A percentile compares a stretch with the other conserved stretches of the same genome.
Conservation (phyloP, 192 early-diverging fungal species). For the Coemansia sp. region DNA sequence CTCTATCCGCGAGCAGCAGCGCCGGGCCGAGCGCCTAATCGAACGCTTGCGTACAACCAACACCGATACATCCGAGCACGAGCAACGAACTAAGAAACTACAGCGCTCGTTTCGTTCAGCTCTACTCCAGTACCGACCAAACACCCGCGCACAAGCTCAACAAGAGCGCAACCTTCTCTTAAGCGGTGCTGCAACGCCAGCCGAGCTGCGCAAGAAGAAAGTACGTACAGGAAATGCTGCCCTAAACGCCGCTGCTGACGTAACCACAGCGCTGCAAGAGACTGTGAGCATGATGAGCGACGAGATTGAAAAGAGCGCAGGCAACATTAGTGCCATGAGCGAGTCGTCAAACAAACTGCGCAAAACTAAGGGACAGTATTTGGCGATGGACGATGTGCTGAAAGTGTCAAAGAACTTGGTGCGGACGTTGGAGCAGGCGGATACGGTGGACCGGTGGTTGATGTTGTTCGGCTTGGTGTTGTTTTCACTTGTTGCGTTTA, state of each 20-base stretch:
- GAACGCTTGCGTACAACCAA: slow-evolving; percentile 16
- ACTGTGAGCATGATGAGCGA: slow-evolving; percentile 54
- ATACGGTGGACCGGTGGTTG: slow-evolving; percentile 48
- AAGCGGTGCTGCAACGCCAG: slow-evolving; percentile 40
- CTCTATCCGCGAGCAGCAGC: slow-evolving; percentile 52
- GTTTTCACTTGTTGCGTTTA: slow-evolving; percentile 41
- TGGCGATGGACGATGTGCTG: slow-evolving; percentile 38
- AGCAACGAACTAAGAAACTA: neutral
- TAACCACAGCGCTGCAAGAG: slow-evolving; percentile 48
- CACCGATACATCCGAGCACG: neutral
- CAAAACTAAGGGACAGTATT: slow-evolving; percentile 32
- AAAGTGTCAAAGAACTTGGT: slow-evolving; percentile 38
- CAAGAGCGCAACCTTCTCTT: slow-evolving; percentile 40
- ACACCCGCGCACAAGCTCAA: slow-evolving; percentile 16
- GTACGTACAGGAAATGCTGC: slow-evolving; percentile 29
- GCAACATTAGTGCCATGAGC: slow-evolving; percentile 33
- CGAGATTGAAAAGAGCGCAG: slow-evolving; percentile 53
- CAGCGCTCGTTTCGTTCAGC: slow-evolving; percentile 38
- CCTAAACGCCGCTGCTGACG: slow-evolving; percentile 41
- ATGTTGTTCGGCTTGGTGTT: slow-evolving; percentile 45
- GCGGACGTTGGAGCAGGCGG: slow-evolving; percentile 40
- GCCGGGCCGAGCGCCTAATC: slow-evolving; percentile 28
- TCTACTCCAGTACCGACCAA: slow-evolving; percentile 31
- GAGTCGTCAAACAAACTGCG: slow-evolving; percentile 38
- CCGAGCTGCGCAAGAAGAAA: slow-evolving; percentile 47